Base-by-base conservation (phyloP, 2,329 filamentous ascomycete genomes). In the Clathrospora elynae region DNA sequence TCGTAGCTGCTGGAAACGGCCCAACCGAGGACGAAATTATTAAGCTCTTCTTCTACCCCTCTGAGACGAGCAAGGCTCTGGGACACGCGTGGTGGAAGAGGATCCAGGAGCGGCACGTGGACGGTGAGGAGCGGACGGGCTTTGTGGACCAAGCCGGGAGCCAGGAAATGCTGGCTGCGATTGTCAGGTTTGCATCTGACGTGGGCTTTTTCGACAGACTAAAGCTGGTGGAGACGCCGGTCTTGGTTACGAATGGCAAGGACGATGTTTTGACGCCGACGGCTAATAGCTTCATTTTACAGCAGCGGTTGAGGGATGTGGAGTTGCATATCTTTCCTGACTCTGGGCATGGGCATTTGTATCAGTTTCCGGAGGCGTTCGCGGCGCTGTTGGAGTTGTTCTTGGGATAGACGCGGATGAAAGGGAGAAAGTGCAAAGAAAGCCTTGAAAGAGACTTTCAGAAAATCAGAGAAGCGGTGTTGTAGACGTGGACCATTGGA, bases 181-280 rank as follows among this genome's bases (percentile, higher is more conserved):
- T n/a, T n/a, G n/a, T n/a, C n/a, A n/a, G n/a, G n/a, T n/a, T n/a
- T n/a, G n/a, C n/a, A n/a, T n/a, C n/a, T n/a, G n/a, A n/a, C n/a
- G n/a, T n/a, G n/a, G n/a, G n/a, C n/a, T n/a, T 45, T 3, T 58
- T 45, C 33, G 57, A 59, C n/a, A 46, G 64, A 9, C 45, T 69
- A 3, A 28, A 42, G 4, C 56, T 67, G 25, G 34, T 68, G 28
- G 54, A 38, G 9, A 62, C 64, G 47, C 61, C 62, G 2, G 57
- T 65, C 1, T 46, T 70, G 16, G 48, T 68, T 9, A 61, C 59
- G 5, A 68, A 60, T 36, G 55, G 56, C 8, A 28, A 42, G 24
- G 37, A 50, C 16, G 56, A 60, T 25, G 9, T 53, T 8, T 26
- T 59, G 9, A 23, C 57, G 2, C 53, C 56, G 5, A 53, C 46